Conservation (phyloP, 176 grass and related monocot genomes). For the Eleusine coracana region DNA sequence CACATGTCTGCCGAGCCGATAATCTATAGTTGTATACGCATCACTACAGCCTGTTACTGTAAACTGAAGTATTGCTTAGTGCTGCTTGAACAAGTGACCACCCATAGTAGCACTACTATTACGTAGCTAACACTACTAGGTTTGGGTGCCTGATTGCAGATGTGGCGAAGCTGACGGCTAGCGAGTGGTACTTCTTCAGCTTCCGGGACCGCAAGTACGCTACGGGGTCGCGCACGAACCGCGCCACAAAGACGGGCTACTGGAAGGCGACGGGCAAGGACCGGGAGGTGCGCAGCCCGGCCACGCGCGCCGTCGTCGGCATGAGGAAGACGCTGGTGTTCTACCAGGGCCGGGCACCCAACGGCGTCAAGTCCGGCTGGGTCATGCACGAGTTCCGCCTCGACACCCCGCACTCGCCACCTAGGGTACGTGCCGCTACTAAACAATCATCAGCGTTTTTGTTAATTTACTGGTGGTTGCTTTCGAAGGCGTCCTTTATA, state of each 20-base stretch:
- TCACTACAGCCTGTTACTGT: neutral
- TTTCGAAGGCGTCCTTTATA: too few relatives aligned
- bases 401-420: conserved; percentile 49
- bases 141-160: conserved; percentile 34
- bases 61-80: neutral
- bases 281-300: conserved; percentile 35
- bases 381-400: conserved; percentile 85
- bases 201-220: conserved; percentile 76
- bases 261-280: conserved; percentile 86
- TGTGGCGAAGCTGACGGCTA: conserved; percentile 63
- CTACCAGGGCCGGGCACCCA: conserved; percentile 71
- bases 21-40: neutral
- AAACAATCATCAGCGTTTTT: neutral
- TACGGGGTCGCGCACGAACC: conserved; percentile 67
- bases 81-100: neutral
- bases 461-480: neutral
- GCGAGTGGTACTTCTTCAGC: conserved; percentile 90
- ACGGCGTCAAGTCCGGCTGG: conserved; percentile 66
- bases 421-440: conserved; percentile 44
- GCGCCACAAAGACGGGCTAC: conserved; percentile 67
- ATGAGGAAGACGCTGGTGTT: conserved; percentile 90
- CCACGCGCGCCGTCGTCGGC: conserved; percentile 42
- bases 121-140: neutral
- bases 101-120: too few relatives aligned
- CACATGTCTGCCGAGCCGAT: neutral